Evolutionary conservation across 2,329 filamentous ascomycete species (phyloP).

Genomic region (Whalleya microplaca): DNA sequence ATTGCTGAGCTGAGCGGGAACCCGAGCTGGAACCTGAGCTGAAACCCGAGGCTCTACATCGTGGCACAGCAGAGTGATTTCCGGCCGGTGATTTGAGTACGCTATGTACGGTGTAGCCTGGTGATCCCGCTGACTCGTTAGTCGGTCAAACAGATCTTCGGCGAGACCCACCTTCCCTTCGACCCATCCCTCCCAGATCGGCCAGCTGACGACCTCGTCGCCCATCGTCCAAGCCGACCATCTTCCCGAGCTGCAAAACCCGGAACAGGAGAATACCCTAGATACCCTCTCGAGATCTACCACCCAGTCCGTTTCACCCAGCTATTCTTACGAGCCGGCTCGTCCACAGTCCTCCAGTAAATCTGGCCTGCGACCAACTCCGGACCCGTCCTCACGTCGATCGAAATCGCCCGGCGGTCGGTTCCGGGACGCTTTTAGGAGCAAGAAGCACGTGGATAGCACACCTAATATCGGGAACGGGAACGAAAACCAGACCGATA

Average conservation of each 20-base stretch:
- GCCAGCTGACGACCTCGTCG: conserved; percentile 71
- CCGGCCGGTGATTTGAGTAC: conserved; percentile 10
- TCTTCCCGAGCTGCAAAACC: conserved; percentile 47
- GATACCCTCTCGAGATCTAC: conserved; percentile 41
- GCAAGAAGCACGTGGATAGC: conserved; percentile 53
- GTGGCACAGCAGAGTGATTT: not conserved
- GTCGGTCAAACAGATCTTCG: conserved; percentile 30
- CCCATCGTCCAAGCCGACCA: conserved; percentile 65
- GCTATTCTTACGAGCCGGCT: conserved; percentile 39
- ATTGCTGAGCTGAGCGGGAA: conserved; percentile 3
- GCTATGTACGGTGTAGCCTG: conserved; percentile 6
- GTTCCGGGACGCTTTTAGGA: conserved; percentile 71
- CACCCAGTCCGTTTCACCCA: conserved; percentile 40
- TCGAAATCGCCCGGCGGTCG: conserved; percentile 72
- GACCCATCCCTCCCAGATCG: conserved; percentile 66
- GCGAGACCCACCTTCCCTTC: conserved; percentile 54
- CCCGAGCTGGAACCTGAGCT: no score
- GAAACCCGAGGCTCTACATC: conserved; percentile 1
- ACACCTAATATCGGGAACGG: conserved; percentile 41
- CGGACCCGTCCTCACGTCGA: conserved; percentile 53
- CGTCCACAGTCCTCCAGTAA: conserved; percentile 38
- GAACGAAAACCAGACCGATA: no score
- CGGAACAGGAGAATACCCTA: conserved; percentile 37
- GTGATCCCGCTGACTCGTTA: conserved; percentile 22
- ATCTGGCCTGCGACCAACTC: conserved; percentile 46